A percentile compares a stretch with the other conserved stretches of the same genome.
These are phyloP conservation scores for Aspergillus sp. DNA, from an alignment of 2,329 filamentous ascomycete genomes.

Conservation along the genomic window DNA sequence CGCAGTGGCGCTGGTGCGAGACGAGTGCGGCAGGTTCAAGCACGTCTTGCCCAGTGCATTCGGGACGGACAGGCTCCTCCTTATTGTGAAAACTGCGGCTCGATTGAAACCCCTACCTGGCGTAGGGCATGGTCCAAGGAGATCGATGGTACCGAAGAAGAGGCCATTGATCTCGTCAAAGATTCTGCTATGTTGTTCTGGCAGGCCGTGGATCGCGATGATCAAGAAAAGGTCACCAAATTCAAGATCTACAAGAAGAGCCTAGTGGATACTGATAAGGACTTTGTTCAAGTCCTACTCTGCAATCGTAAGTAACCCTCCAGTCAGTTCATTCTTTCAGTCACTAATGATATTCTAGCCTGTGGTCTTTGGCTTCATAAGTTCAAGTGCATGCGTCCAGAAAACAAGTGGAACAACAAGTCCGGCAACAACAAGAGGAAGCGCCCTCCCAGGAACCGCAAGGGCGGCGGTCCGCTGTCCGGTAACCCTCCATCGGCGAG, in stretches of 20 bases:
- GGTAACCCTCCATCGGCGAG: conserved; percentile 30
- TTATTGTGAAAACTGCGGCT: conserved; percentile 89
- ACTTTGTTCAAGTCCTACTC: conserved; percentile 72
- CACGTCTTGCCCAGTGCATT: conserved; percentile 61
- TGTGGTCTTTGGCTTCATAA: conserved; percentile 96
- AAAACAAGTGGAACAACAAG: conserved; percentile 78
- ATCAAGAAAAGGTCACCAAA: conserved; percentile 61
- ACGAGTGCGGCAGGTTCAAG: conserved; percentile 66
- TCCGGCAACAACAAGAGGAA: conserved; percentile 48
- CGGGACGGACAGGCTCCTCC: conserved; percentile 80
- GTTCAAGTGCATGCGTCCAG: conserved; percentile 78
- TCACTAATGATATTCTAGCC: conserved; percentile 48
- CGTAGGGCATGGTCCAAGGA: conserved; percentile 86
- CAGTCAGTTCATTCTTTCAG: neutral
- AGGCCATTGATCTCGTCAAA: conserved; percentile 71
- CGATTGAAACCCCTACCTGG: conserved; percentile 96
- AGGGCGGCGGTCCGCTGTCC: conserved; percentile 35
- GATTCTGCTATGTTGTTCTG: conserved; percentile 75
- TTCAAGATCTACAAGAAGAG: conserved; percentile 78
- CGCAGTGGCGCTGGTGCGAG: conserved; percentile 58
- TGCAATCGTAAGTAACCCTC: conserved; percentile 73
- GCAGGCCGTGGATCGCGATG: conserved; percentile 64
- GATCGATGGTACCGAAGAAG: conserved; percentile 67
- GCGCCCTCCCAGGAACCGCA: conserved; percentile 38
- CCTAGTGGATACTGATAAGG: conserved; percentile 65